Conservation (phyloP, 306 rosid species). For the Sesbania bispinosa region DNA sequence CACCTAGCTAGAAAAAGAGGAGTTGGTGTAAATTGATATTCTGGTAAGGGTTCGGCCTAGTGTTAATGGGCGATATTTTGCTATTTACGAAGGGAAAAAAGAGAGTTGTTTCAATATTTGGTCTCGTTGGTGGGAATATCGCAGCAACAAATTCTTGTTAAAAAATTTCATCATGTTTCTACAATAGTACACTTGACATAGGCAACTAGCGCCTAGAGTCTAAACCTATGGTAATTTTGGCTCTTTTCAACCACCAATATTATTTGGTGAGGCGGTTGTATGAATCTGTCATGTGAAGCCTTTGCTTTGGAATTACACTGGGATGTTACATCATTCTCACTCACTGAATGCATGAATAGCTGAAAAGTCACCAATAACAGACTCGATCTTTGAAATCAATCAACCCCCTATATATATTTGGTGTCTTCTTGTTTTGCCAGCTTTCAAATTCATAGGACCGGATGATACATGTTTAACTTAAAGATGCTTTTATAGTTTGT, state of each 20-base stretch:
- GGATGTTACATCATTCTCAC: constrained; percentile 39
- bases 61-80: not conserved
- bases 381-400: not conserved
- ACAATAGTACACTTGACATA: not conserved
- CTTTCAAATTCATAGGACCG: no score
- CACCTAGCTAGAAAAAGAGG: no score
- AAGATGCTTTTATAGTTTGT: no score
- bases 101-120: not conserved
- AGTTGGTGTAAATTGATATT: no score
- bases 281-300: constrained; percentile 16
- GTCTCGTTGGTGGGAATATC: not conserved
- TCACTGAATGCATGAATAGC: constrained; percentile 18
- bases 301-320: constrained; percentile 28
- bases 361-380: not conserved
- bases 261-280: constrained; percentile 20
- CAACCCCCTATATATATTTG: constrained; percentile 1
- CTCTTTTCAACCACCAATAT: constrained; percentile 29
- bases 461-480: no score
- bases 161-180: constrained; percentile 9
- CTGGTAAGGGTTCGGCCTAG: no score
- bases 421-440: no score
- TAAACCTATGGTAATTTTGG: constrained; percentile 10
- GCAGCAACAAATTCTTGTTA: not conserved
- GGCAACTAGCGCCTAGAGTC: not conserved
- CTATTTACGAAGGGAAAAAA: not conserved